These are phyloP conservation scores for Auricularia sp. DNA, from an alignment of 768 basidiomycete species.

Conservation along the genomic window DNA sequence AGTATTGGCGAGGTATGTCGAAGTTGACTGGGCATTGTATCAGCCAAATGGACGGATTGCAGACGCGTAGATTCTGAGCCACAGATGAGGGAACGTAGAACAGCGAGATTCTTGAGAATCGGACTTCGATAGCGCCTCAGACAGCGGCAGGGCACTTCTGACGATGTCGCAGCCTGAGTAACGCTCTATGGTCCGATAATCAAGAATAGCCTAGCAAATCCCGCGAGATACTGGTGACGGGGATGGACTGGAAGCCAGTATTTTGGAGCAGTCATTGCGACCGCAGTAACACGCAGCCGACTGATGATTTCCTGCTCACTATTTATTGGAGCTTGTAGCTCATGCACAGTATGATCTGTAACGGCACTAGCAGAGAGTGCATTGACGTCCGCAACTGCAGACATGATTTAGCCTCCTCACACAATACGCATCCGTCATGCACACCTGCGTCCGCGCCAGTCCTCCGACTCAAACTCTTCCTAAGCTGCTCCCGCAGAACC, in stretches of 20 bases:
- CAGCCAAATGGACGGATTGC: neutral
- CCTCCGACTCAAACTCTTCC: slow-evolving; percentile 51
- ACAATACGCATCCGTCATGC: slow-evolving; percentile 26
- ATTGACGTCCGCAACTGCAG: slow-evolving; percentile 20
- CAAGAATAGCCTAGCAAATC: too few relatives aligned
- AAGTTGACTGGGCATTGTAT: slow-evolving; percentile 2
- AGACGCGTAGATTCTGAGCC: too few relatives aligned
- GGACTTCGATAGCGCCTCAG: too few relatives aligned
- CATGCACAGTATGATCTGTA: slow-evolving; percentile 9
- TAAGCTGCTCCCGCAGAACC: slow-evolving; percentile 58
- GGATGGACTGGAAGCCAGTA: too few relatives aligned
- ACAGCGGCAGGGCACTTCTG: too few relatives aligned
- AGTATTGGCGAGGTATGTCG: slow-evolving; percentile 60
- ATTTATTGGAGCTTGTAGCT: slow-evolving; percentile 6
- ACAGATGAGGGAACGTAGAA: too few relatives aligned
- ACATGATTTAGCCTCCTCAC: slow-evolving; percentile 1
- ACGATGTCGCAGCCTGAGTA: too few relatives aligned
- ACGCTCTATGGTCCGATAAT: too few relatives aligned
- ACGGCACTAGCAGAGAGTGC: slow-evolving; percentile 24
- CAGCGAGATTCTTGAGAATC: too few relatives aligned
- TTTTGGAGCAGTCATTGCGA: too few relatives aligned
- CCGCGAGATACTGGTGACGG: too few relatives aligned
- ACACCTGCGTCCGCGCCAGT: slow-evolving; percentile 26
- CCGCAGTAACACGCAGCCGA: too few relatives aligned
- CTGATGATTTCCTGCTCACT: neutral